Conservation (phyloP, 257 asterid genomes). For the Haberlea rhodopensis region DNA sequence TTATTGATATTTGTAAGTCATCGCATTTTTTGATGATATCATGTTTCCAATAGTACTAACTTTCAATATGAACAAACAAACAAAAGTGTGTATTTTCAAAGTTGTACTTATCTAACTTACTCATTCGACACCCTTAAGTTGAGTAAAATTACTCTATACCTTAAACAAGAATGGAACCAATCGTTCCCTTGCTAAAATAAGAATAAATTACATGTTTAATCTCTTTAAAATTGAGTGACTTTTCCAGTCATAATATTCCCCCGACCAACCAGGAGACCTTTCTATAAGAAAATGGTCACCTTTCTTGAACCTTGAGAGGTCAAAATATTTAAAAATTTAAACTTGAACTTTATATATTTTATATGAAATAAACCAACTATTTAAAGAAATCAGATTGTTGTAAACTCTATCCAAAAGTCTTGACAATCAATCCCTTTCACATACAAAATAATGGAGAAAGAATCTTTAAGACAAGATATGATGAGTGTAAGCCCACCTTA, state of each 20-base stretch:
- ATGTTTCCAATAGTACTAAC: too few relatives aligned
- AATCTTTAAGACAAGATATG: constrained; percentile 50
- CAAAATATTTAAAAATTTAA: constrained; percentile 6
- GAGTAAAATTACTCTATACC: too few relatives aligned
- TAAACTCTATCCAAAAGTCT: constrained; percentile 39
- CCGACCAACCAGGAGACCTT: background rate
- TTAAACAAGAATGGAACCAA: too few relatives aligned
- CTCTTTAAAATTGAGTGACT: too few relatives aligned
- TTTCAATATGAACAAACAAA: constrained; percentile 17
- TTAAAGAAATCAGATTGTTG: background rate
- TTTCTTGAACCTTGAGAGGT: constrained; percentile 16
- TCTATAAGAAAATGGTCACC: constrained; percentile 9
- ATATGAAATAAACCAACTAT: too few relatives aligned
- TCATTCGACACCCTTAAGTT: too few relatives aligned
- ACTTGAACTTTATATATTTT: background rate
- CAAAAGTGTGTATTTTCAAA: too few relatives aligned
- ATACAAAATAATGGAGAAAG: constrained; percentile 40
- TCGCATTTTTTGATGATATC: too few relatives aligned
- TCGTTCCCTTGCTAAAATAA: too few relatives aligned
- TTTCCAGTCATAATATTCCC: background rate
- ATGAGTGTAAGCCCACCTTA: constrained; percentile 33
- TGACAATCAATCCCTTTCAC: constrained; percentile 48
- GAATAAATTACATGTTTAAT: too few relatives aligned
- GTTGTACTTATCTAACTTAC: too few relatives aligned
- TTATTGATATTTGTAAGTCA: too few relatives aligned